A percentile compares a stretch with the other conserved stretches of the same genome.
phyloP scores from a whole-genome alignment of 1,139 yeast species.

The Sugiyamaella xylanicola region DNA sequence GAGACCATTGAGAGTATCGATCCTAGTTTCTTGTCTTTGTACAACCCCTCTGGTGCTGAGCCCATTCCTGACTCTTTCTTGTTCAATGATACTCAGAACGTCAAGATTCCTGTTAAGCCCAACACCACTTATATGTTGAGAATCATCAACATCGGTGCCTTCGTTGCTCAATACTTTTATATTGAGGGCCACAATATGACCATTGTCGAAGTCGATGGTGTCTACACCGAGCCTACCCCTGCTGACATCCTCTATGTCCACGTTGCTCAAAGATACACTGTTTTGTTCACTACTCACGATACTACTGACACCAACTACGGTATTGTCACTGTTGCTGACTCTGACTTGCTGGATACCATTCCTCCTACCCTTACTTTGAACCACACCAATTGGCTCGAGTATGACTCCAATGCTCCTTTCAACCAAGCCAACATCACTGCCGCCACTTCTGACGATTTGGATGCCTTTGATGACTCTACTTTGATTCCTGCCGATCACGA shows the following conservation, averaged over 20 bases:
- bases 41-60: conserved; percentile 96
- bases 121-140: conserved; percentile 78
- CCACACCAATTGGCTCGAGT: conserved; percentile 70
- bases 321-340: conserved; percentile 75
- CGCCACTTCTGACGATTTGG: conserved; percentile 41
- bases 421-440: conserved; percentile 52
- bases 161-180: conserved; percentile 80
- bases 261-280: conserved; percentile 78
- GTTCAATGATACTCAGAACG: conserved; percentile 74
- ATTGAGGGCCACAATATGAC: conserved; percentile 83
- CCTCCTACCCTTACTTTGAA: conserved; percentile 67
- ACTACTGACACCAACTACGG: conserved; percentile 65
- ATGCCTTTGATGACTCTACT: conserved; percentile 56
- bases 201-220: conserved; percentile 83
- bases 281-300: conserved; percentile 69
- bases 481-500: conserved; percentile 58
- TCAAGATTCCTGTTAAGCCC: conserved; percentile 70
- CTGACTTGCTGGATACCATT: conserved; percentile 71
- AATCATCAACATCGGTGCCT: conserved; percentile 80
- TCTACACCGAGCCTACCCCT: conserved; percentile 65
- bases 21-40: conserved; percentile 58
- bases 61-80: conserved; percentile 83
- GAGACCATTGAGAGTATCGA: conserved; percentile 55
- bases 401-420: conserved; percentile 50
- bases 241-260: conserved; percentile 65